Evolutionary conservation across 257 asterid species (phyloP).

Genomic region (Primulina eburnea): DNA sequence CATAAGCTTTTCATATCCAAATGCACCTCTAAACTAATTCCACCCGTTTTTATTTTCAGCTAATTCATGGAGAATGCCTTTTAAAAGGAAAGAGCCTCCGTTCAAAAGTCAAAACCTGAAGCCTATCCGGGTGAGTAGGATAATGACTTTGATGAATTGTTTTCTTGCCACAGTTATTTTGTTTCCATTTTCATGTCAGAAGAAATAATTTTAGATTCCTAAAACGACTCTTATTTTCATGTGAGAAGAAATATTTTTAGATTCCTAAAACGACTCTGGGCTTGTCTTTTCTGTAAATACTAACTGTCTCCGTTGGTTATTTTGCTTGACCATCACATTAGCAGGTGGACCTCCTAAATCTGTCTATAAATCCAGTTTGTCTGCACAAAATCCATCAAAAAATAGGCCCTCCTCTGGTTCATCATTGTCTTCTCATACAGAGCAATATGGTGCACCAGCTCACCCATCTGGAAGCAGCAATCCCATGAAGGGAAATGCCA

Average conservation of each 20-base stretch:
- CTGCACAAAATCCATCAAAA: slow-evolving; percentile 52
- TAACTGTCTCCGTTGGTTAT: slow-evolving; percentile 6
- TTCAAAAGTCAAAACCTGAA: slow-evolving; percentile 68
- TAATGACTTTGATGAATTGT: slow-evolving; percentile 24
- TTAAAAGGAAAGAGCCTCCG: slow-evolving; percentile 79
- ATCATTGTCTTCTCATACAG: slow-evolving; percentile 15
- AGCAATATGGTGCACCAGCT: slow-evolving; percentile 48
- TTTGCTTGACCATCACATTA: slow-evolving; percentile 23
- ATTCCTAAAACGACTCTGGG: neutral
- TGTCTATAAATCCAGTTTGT: slow-evolving; percentile 51
- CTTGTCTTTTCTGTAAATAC: neutral
- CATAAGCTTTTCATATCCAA: neutral
- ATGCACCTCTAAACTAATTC: slow-evolving; percentile 12
- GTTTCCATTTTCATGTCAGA: neutral
- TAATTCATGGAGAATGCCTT: slow-evolving; percentile 51
- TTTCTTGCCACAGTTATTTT: slow-evolving; percentile 17
- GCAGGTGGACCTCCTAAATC: slow-evolving; percentile 66
- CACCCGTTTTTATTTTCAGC: slow-evolving; percentile 46
- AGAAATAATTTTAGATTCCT: neutral
- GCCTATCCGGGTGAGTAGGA: slow-evolving; percentile 62
- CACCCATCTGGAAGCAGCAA: slow-evolving; percentile 58
- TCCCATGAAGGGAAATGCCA: slow-evolving; percentile 45
- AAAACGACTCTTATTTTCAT: too few species aligned
- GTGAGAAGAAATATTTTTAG: too few species aligned
- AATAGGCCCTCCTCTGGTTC: slow-evolving; percentile 59